Conservation (phyloP, 805 yeast species). For the Teunomyces atbi region DNA sequence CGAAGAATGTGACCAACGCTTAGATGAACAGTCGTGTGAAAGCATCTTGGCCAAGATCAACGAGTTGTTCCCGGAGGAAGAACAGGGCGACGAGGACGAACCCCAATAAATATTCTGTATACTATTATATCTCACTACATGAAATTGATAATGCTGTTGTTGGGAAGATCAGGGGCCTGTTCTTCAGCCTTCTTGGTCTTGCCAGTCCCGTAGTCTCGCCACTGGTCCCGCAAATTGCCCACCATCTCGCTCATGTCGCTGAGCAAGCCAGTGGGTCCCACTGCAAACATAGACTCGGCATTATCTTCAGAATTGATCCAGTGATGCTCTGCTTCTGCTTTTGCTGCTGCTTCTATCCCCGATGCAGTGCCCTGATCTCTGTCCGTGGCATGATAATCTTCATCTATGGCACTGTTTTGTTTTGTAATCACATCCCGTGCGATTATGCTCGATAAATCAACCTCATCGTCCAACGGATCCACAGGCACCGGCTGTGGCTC, state of each 20-base stretch:
- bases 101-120: slow-evolving; percentile 12
- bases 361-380: too few relatives aligned
- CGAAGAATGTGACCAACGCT: slow-evolving; percentile 90
- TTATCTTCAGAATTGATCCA: slow-evolving; percentile 54
- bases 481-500: background rate
- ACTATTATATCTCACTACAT: slow-evolving; percentile 5
- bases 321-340: slow-evolving; percentile 26
- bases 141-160: background rate
- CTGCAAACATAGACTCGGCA: slow-evolving; percentile 41
- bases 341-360: slow-evolving; percentile 17
- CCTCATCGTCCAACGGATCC: slow-evolving; percentile 28
- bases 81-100: slow-evolving; percentile 23
- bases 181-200: background rate
- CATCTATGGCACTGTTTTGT: slow-evolving; percentile 37
- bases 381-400: slow-evolving; percentile 14
- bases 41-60: slow-evolving; percentile 55
- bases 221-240: slow-evolving; percentile 43
- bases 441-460: slow-evolving; percentile 26
- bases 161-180: background rate
- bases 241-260: slow-evolving; percentile 62
- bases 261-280: slow-evolving; percentile 72
- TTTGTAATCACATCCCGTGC: slow-evolving; percentile 35
- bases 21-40: slow-evolving; percentile 64
- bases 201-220: slow-evolving; percentile 19
- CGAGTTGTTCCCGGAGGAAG: slow-evolving; percentile 49